Percentiles rank a stretch among this genome's conserved stretches.
Evolutionary conservation across 306 rosid genomes (phyloP).

Genomic region (Vicia sativa): DNA sequence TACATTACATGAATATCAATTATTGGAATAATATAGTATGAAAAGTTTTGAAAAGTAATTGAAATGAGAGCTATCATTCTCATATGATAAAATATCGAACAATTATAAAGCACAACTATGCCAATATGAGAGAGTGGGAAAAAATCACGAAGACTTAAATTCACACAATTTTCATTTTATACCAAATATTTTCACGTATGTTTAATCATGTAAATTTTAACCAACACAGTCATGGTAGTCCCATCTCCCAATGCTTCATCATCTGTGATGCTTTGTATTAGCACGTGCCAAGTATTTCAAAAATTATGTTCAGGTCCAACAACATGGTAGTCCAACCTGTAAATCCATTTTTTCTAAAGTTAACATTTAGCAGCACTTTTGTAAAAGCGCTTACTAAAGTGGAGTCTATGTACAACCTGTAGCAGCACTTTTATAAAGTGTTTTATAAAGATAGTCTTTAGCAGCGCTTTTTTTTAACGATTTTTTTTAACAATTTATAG

Average conservation of each 20-base stretch:
- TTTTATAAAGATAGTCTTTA: too few relatives aligned
- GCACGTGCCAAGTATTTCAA: conserved; percentile 87
- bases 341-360: conserved; percentile 31
- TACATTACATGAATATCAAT: too few relatives aligned
- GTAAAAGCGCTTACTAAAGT: too few relatives aligned
- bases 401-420: too few relatives aligned
- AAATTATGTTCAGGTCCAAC: conserved; percentile 98
- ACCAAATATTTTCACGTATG: background rate
- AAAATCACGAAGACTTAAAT: conserved; percentile 22
- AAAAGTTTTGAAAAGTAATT: too few relatives aligned
- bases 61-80: too few relatives aligned
- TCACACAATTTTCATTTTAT: too few relatives aligned
- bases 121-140: conserved; percentile 12
- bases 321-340: conserved; percentile 97
- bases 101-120: conserved; percentile 6
- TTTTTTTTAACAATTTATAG: too few relatives aligned
- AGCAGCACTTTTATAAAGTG: too few relatives aligned
- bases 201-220: background rate
- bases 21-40: too few relatives aligned
- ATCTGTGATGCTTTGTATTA: conserved; percentile 76
- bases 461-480: too few relatives aligned
- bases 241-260: conserved; percentile 95
- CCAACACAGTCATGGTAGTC: conserved; percentile 12
- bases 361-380: too few relatives aligned
- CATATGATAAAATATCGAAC: background rate